Evolutionary conservation across 768 basidiomycete species (phyloP), one percentile per base, ranked within the genome.

Genomic region (Lentinula raphanica): DNA sequence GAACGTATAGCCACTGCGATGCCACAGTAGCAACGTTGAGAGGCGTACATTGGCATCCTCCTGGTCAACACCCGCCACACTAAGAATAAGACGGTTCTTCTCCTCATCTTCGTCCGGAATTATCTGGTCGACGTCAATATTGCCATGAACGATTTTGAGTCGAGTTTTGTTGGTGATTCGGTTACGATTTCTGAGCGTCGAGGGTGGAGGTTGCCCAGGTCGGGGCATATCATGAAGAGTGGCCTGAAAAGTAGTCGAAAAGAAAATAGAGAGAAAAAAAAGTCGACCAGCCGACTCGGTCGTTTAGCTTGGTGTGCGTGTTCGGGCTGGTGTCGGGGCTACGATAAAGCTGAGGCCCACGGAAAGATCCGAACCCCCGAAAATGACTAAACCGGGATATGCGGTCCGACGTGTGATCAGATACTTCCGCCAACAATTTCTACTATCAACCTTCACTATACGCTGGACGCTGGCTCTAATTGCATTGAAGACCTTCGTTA

Each of bases 161-260:
- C 90, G 85, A 66, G 89, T 91, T 80, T 94, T 94, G 79, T 93
- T 92, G 71, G 90, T 94, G 76, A 94, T 87, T 71, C 90, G 86
- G 76, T 91, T 92, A 74, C 90, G 87, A 69, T 91, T 91, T 72
- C 91, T 74, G 75, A 89, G 87, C 64, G 88, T 83, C 60, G 89
- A 86, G 65, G 58, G 54, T 21, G 56, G 45, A 28, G 56, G 46
- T 32, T 57, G 56, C 19, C 46, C 56, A 36, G 56, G 46, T 19
- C 56, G 56, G 15, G 56, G 56, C 56, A 48, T 57, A 44, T 28
- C 27, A 56, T 45, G 28, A 31, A 40, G 54, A 40, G 45, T 8
- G 25, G 19, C 25, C 21, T 7, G 21, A 54, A 5, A 27, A 23
- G 53, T 13, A 35, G 29, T 50, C 35, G n/a, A 42, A 49, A 25